Conservation (phyloP, 768 basidiomycete genomes). For the Rhizopogon rudus region DNA sequence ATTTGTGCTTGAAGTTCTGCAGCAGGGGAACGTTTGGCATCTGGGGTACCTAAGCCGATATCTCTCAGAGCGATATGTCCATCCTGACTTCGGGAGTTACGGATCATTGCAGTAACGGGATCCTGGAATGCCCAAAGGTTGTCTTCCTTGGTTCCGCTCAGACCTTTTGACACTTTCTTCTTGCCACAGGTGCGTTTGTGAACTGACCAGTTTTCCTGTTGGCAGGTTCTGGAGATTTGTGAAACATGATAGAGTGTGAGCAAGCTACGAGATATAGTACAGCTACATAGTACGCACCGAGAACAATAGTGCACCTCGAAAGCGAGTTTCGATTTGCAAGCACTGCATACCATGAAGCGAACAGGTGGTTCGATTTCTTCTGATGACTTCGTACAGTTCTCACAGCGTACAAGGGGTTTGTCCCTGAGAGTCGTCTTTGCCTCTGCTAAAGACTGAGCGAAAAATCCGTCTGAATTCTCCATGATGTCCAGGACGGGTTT, state of each 20-base stretch:
- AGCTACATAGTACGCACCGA: not conserved
- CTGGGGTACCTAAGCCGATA: constrained; percentile 5
- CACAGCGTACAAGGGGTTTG: constrained; percentile 15
- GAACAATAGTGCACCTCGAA: constrained; percentile 18
- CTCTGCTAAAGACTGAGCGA: not conserved
- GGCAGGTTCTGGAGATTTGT: constrained; percentile 9
- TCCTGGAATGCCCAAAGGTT: constrained; percentile 5
- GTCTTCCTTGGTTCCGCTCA: constrained; percentile 16
- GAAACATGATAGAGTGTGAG: not conserved
- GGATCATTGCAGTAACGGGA: constrained; percentile 2
- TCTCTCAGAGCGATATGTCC: not conserved
- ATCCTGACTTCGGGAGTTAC: not conserved
- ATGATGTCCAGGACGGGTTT: not conserved
- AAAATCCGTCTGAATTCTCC: constrained; percentile 1
- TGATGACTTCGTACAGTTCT: constrained; percentile 13
- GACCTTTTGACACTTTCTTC: constrained; percentile 12
- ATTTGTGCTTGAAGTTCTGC: constrained; percentile 15
- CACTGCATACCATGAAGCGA: constrained; percentile 19
- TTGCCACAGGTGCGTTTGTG: constrained; percentile 17
- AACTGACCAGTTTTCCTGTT: constrained; percentile 11
- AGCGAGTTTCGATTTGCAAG: constrained; percentile 13
- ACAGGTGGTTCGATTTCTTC: constrained; percentile 9
- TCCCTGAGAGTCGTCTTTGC: not conserved
- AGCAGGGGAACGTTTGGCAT: constrained; percentile 9
- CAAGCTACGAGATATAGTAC: not conserved